Percentiles rank a stretch among this genome's conserved stretches.
phyloP scores from a whole-genome alignment of 2,329 filamentous ascomycete species.

The Mycosphaerelloides madeirae region DNA sequence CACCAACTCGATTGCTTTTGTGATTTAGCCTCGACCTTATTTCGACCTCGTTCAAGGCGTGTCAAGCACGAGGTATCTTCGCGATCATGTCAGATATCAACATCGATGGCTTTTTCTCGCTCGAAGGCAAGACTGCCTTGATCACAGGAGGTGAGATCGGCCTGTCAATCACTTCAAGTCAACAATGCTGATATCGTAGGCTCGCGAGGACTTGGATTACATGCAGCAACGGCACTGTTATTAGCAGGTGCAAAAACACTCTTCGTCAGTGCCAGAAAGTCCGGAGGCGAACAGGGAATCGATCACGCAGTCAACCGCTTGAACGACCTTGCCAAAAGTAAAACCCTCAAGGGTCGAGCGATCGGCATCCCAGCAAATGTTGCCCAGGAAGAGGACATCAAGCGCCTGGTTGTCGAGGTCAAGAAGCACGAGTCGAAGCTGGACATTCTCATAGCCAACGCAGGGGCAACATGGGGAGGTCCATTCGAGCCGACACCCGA shows the following conservation, averaged over 20 bases:
- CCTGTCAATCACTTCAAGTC: neutral
- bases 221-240: conserved; percentile 65
- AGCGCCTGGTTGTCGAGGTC: conserved; percentile 65
- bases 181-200: conserved; percentile 17
- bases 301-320: conserved; percentile 69
- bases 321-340: conserved; percentile 64
- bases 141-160: conserved; percentile 62
- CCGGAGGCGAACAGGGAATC: conserved; percentile 58
- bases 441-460: conserved; percentile 86
- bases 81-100: conserved; percentile 53
- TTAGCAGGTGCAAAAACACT: conserved; percentile 82
- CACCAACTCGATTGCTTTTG: neutral
- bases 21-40: neutral
- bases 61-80: neutral
- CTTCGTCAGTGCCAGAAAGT: conserved; percentile 89
- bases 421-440: conserved; percentile 68
- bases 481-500: conserved; percentile 77
- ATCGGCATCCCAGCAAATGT: conserved; percentile 77
- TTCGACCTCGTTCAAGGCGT: neutral
- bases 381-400: conserved; percentile 65
- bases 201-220: conserved; percentile 71
- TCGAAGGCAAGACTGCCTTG: conserved; percentile 78
- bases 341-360: conserved; percentile 60
- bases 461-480: conserved; percentile 85
- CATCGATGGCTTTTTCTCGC: conserved; percentile 71